These are phyloP conservation scores for Colletotrichum graminicola DNA, from an alignment of 2,329 filamentous ascomycete genomes.

Conservation along the genomic window DNA sequence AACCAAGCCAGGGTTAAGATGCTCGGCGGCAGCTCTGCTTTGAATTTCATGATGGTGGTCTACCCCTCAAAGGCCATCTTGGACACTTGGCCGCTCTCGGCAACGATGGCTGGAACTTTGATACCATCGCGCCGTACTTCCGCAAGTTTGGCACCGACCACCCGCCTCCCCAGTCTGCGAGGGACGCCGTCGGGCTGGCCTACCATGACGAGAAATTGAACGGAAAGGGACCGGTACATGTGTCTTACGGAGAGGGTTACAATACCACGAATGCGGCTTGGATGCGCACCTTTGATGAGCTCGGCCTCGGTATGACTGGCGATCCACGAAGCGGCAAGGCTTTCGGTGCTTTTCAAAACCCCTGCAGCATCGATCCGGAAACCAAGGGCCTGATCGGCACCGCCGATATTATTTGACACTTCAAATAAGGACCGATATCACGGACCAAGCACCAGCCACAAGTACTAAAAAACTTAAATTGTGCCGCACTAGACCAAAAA, in stretches of 20 bases:
- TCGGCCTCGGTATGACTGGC: conserved; percentile 50
- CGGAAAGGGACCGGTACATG: conserved; percentile 53
- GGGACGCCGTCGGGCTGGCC: conserved; percentile 47
- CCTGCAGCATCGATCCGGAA: conserved; percentile 49
- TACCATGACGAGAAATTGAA: conserved; percentile 50
- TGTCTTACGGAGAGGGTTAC: conserved; percentile 53
- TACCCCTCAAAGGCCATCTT: conserved; percentile 40
- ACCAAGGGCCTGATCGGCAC: no score
- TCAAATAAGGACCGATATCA: no score
- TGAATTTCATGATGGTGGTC: conserved; percentile 45
- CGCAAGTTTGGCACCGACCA: conserved; percentile 49
- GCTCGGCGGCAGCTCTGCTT: conserved; percentile 44
- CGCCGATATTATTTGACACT: no score
- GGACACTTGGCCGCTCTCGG: conserved; percentile 47
- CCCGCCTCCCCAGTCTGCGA: conserved; percentile 46
- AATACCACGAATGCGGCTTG: conserved; percentile 51
- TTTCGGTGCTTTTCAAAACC: conserved; percentile 51
- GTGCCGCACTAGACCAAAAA: no score
- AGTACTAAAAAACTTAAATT: no score
- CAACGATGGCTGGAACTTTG: conserved; percentile 47
- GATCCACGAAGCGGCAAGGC: conserved; percentile 50
- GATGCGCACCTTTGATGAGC: conserved; percentile 52
- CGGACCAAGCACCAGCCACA: no score
- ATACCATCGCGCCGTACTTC: conserved; percentile 50
- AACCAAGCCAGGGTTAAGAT: conserved; percentile 46